Base-by-base conservation (phyloP, 2,329 filamentous ascomycete genomes). In the Aspergillus transmontanensis region DNA sequence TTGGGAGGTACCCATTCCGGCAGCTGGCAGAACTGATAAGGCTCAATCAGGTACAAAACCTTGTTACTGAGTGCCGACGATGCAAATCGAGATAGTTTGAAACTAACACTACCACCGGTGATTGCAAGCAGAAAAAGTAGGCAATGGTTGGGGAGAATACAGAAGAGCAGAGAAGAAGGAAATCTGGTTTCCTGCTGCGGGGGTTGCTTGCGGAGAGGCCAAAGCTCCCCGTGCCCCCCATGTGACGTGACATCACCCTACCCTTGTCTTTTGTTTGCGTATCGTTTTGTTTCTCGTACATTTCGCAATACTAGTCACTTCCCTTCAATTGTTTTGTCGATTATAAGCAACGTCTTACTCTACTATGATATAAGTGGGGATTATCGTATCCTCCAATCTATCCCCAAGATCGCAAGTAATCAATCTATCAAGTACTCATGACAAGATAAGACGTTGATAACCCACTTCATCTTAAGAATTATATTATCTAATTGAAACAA, bases 171-270 rank as follows among this genome's bases (percentile, higher is more conserved):
- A 39, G 21, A 32, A 39, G 32, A 26, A 55, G 28, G 32, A 55
- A 55, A 55, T 4, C 12, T 55, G 51, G 11, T 36, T 23, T 55
- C n/a, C 30, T 55, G 51, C 16, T 55, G 51, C 51, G 51, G 51
- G 51, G 51, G 51, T 11, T 34, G n/a, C 11, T 36, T 55, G 51
- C 32, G n/a, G 32, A 55, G 51, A 55, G 51, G 51, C 51, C 51
- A 55, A 55, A 54, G 51, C 51, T 34, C 51, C 28, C 28, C 21
- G 32, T 16, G 21, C 50, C 21, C 51, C 32, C 51, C 28, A 19
- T 21, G 56, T 58, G 48, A 53, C 55, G 56, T 58, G 48, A 53
- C 55, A 61, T 64, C 63, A 63, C 57, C 51, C 21, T 26, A 21
- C 21, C 54, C 54, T 30, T 32, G 41, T 9, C 32, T 34, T 34